Conservation (phyloP, 1,139 yeast species). For the Yamadazyma friedrichii region DNA sequence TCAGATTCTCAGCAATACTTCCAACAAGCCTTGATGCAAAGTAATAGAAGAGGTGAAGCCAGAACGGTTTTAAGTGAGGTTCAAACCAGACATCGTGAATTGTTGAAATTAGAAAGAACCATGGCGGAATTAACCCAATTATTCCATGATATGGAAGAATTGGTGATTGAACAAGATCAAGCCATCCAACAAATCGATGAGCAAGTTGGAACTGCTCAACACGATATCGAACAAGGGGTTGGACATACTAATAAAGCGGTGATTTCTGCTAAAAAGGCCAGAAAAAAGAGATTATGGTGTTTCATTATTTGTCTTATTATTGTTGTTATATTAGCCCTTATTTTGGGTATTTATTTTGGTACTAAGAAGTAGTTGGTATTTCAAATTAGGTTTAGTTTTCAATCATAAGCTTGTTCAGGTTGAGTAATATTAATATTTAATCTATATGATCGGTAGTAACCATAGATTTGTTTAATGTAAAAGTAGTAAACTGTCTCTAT, state of each 20-base stretch:
- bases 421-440: background rate
- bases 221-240: constrained; percentile 89
- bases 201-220: constrained; percentile 80
- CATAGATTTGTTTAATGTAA: constrained; percentile 7
- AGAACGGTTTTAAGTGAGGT: constrained; percentile 94
- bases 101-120: constrained; percentile 90
- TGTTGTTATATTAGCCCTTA: constrained; percentile 65
- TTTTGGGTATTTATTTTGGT: constrained; percentile 52
- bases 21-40: constrained; percentile 88
- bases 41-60: constrained; percentile 96
- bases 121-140: constrained; percentile 95
- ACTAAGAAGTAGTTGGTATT: constrained; percentile 12
- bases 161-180: constrained; percentile 94
- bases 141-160: constrained; percentile 94
- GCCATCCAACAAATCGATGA: constrained; percentile 81
- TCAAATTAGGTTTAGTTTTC: no score
- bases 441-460: background rate
- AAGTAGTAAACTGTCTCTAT: constrained; percentile 1
- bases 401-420: no score
- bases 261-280: constrained; percentile 81
- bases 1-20: constrained; percentile 83
- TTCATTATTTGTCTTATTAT: constrained; percentile 61
- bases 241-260: constrained; percentile 94
- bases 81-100: constrained; percentile 93
- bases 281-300: constrained; percentile 92